phyloP scores from a whole-genome alignment of 2,329 filamentous ascomycete species.

The Colletotrichum gigasporum region DNA sequence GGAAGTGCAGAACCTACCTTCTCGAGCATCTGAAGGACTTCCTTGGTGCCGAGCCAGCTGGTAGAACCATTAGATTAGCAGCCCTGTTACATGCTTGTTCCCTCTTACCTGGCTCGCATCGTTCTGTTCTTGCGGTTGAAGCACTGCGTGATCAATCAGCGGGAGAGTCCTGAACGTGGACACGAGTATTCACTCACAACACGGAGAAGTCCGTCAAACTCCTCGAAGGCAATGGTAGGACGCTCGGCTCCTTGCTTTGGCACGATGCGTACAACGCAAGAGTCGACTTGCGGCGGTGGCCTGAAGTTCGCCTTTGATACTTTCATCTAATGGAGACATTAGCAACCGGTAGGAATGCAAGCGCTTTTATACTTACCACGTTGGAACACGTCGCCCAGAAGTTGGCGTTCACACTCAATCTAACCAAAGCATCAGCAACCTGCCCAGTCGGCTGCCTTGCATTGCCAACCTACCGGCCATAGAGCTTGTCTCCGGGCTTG shows the following conservation, averaged over 20 bases:
- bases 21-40: conserved; percentile 84
- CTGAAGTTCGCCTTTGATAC: conserved; percentile 77
- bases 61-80: neutral
- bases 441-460: too few relatives aligned
- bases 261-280: conserved; percentile 87
- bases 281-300: conserved; percentile 92
- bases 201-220: conserved; percentile 90
- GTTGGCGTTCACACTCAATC: conserved; percentile 34
- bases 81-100: neutral
- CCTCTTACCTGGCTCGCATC: conserved; percentile 64
- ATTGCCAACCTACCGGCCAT: conserved; percentile 67
- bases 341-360: neutral
- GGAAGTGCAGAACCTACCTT: conserved; percentile 34
- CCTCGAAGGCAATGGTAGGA: conserved; percentile 90
- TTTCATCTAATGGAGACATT: conserved; percentile 27
- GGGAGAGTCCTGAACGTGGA: too few relatives aligned
- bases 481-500: conserved; percentile 59
- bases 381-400: conserved; percentile 34
- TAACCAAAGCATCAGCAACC: neutral
- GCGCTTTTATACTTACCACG: conserved; percentile 4
- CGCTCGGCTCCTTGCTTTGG: conserved; percentile 81
- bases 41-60: conserved; percentile 81
- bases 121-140: conserved; percentile 87
- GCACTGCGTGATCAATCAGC: conserved; percentile 35
- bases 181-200: conserved; percentile 60